phyloP scores from a whole-genome alignment of 2,329 filamentous ascomycete genomes.

The Stemphylium beticola region DNA sequence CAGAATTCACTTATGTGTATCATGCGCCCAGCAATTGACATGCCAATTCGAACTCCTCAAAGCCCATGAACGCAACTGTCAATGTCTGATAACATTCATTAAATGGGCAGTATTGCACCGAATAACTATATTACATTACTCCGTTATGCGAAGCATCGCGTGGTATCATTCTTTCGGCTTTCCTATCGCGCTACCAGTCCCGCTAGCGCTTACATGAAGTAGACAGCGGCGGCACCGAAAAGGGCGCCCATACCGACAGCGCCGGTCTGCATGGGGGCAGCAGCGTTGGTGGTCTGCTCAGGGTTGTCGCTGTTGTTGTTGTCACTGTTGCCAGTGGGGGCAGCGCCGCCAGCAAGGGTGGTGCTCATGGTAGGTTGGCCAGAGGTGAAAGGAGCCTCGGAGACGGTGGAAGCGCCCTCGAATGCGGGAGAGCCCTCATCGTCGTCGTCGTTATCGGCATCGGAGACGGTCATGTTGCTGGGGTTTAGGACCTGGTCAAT shows the following conservation, averaged over 20 bases:
- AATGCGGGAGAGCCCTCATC: conserved; percentile 61
- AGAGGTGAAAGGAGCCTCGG: conserved; percentile 62
- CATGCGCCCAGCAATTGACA: no score
- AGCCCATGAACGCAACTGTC: no score
- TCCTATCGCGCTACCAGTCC: neutral
- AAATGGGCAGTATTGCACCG: no score
- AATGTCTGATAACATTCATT: no score
- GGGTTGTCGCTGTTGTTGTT: conserved; percentile 4
- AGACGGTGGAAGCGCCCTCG: conserved; percentile 56
- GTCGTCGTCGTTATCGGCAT: conserved; percentile 51
- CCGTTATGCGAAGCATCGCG: neutral
- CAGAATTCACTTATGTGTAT: no score
- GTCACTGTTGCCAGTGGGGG: conserved; percentile 10
- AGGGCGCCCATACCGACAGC: conserved; percentile 56
- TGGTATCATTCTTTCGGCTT: no score
- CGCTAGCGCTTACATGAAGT: conserved; percentile 20
- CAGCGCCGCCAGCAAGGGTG: conserved; percentile 36
- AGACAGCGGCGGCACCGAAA: conserved; percentile 54
- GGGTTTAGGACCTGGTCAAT: conserved; percentile 65
- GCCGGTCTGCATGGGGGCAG: conserved; percentile 45
- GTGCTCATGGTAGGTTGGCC: conserved; percentile 57
- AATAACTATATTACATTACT: conserved; percentile 7
- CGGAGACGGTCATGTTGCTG: conserved; percentile 54
- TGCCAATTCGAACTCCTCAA: no score
- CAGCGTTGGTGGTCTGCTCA: conserved; percentile 12